Evolutionary conservation across 108 stramenopile genomes (phyloP), one percentile per base, ranked within the genome.

Genomic region (Cyclotella cryptica): DNA sequence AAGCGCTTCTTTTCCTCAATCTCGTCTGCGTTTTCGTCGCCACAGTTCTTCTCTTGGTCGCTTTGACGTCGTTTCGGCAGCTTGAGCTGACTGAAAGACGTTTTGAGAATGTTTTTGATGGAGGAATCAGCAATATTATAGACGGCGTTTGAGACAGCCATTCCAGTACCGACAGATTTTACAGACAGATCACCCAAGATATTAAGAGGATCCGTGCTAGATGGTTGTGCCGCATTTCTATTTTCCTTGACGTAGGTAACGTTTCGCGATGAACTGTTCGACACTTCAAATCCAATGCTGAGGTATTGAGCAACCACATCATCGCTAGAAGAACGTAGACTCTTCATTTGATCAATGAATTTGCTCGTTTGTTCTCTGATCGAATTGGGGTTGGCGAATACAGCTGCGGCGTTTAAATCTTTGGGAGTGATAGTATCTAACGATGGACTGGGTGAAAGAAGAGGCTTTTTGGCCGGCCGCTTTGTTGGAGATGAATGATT

Each of bases 71-170:
- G 24, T n/a, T 49, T 47, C 3, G 44, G 15, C 1, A 21, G 13
- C 68, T 80, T 73, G 29, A 72, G 41, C 49, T 79, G 44, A 42
- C 80, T 74, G 29, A 85, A 82, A 28, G 81, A 78, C 63, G 84
- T 68, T 51, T 67, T 59, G 27, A 87, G 27, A 47, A 84, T 84
- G 42, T 75, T 71, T 51, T 85, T 85, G 14, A 87, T 80, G 19
- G 83, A 67, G 6, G 83, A 80, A 29, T 87, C 86, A 30, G 79
- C 86, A 47, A 85, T 72, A 17, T 79, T 83, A 53, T 79, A 84
- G 11, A 85, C 79, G 6, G 86, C 86, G 6, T 69, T 76, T 8
- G 80, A 70, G 8, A 84, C 72, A 42, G 71, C 64, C 24, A 77
- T 40, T 41, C 84, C 86, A 28, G 86, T 87, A 52, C 75, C 75